phyloP scores from a whole-genome alignment of 768 basidiomycete genomes.

The Trametes gibbosa region DNA sequence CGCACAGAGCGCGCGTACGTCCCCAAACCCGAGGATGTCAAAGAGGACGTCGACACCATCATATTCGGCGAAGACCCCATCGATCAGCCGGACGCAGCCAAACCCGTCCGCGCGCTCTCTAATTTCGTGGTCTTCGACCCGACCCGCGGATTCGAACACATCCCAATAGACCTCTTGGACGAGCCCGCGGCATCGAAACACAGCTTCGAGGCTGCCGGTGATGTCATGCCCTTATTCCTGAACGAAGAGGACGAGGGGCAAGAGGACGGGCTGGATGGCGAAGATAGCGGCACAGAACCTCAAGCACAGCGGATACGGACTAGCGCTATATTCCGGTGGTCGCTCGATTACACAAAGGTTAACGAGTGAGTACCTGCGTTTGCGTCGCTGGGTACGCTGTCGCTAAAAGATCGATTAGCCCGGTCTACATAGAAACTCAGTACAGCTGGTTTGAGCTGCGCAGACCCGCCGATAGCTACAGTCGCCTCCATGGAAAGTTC shows the following conservation, averaged over 20 bases:
- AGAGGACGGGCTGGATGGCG: constrained; percentile 45
- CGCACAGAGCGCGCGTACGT: background rate
- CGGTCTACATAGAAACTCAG: constrained; percentile 62
- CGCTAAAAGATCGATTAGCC: constrained; percentile 35
- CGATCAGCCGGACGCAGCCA: constrained; percentile 23
- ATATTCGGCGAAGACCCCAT: constrained; percentile 30
- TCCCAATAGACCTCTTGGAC: constrained; percentile 48
- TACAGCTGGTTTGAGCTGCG: constrained; percentile 62
- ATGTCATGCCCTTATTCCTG: constrained; percentile 43
- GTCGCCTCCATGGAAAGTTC: constrained; percentile 44
- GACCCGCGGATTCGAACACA: constrained; percentile 40
- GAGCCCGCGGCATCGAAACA: constrained; percentile 37
- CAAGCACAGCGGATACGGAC: constrained; percentile 41
- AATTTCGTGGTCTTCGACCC: constrained; percentile 65
- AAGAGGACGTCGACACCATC: constrained; percentile 18
- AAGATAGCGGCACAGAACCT: constrained; percentile 16
- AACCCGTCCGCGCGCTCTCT: constrained; percentile 56
- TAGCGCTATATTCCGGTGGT: constrained; percentile 44
- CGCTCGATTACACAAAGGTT: constrained; percentile 48
- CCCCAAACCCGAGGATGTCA: background rate
- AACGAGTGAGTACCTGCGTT: constrained; percentile 44
- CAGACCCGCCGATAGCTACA: constrained; percentile 45
- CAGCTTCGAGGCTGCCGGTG: constrained; percentile 54
- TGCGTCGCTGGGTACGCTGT: background rate
- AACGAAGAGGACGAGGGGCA: constrained; percentile 64